These are phyloP conservation scores for Periconia macrospinosa DNA, from an alignment of 2,329 filamentous ascomycete species.

Conservation along the genomic window DNA sequence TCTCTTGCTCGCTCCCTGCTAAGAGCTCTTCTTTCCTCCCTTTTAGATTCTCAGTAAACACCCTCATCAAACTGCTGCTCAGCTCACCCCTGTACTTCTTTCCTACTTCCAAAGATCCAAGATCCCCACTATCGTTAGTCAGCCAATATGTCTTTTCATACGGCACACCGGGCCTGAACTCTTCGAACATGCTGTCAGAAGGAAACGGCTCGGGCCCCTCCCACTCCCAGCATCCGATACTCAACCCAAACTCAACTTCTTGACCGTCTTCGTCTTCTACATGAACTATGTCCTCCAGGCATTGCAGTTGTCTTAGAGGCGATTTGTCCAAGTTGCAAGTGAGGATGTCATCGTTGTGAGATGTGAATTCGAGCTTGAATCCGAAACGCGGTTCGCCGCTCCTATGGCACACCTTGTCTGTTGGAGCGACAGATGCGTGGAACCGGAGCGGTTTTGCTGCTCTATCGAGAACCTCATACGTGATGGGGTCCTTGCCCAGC, in stretches of 20 bases:
- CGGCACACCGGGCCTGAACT: constrained; percentile 8
- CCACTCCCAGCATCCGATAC: constrained; percentile 6
- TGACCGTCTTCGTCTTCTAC: constrained; percentile 6
- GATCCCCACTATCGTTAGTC: not conserved
- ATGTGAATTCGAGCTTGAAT: constrained; percentile 9
- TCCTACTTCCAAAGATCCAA: not conserved
- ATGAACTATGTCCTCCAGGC: constrained; percentile 5
- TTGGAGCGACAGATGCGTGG: not conserved
- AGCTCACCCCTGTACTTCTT: not conserved
- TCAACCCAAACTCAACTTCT: constrained; percentile 6
- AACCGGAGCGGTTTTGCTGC: not conserved
- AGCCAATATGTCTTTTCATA: constrained; percentile 6
- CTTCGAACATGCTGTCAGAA: constrained; percentile 6
- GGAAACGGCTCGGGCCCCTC: constrained; percentile 7
- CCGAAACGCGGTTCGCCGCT: constrained; percentile 9
- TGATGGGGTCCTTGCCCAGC: not conserved
- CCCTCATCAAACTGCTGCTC: not conserved
- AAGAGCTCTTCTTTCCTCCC: not conserved
- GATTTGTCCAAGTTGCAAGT: constrained; percentile 10
- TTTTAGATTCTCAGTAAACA: not conserved
- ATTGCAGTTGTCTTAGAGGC: constrained; percentile 7
- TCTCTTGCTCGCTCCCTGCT: not conserved
- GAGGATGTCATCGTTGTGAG: constrained; percentile 2
- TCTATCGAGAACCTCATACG: not conserved
- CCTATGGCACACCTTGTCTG: constrained; percentile 1